Evolutionary conservation across 2,329 filamentous ascomycete species (phyloP), one percentile per base, ranked within the genome.

Genomic region (Raffaelea arxii): DNA sequence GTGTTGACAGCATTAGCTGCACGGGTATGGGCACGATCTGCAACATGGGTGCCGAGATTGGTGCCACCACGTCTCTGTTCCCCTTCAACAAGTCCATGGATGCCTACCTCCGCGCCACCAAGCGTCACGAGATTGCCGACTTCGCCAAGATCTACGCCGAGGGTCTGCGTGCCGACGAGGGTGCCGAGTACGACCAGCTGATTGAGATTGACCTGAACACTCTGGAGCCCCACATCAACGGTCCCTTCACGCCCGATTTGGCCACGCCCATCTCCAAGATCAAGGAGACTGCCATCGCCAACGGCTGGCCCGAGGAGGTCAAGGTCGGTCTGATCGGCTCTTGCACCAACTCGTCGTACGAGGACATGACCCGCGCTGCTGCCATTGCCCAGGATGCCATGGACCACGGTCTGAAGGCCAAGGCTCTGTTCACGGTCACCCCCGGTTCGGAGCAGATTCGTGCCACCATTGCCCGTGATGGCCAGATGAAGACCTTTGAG

Each of bases 71-170:
- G 46, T 94, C 89, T 16, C 62, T 97, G 39, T 98, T 98, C 84
- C 89, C 90, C 57, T 98, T 94, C 82, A 95, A 94, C 73, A 86
- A 96, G 67, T 81, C 86, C 63, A 95, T 95, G 90, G 86, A 95
- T 75, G 86, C 96, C 64, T 98, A 97, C 74, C 80, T 98, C 38
- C 74, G 73, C 39, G 87, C 89, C 37, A 98, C 92, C 58, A 96
- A 94, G 78, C 86, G 92, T 61, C 74, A 78, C 62, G 78, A 84
- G 16, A 96, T 98, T 58, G 92, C 87, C 61, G 88, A 97, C 65
- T 96, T 90, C 64, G 79, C 92, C 46, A 83, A 87, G 56, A 63
- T 73, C 32, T 97, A 96, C 65, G 84, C 87, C 57, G 75, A 86
- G 59, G 88, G 94, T 59, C 85, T 98, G 54, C 80, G 78, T 50